Conservation (phyloP, 805 yeast genomes). For the Metschnikowia shivogae region DNA sequence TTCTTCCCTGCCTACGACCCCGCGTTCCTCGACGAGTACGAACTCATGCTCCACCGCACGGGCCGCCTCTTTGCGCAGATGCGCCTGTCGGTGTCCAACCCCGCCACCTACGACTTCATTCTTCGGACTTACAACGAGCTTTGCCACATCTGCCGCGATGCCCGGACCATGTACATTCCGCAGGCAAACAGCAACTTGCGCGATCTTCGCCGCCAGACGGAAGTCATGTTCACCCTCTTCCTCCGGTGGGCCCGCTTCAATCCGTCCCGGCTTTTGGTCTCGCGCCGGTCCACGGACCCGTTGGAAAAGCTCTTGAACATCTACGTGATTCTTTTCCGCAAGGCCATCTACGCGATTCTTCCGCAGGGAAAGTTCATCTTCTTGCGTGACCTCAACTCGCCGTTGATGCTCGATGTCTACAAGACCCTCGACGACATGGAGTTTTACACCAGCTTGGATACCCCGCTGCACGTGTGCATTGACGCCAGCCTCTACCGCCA, state of each 20-base stretch:
- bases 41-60: conserved; percentile 22
- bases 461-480: conserved; percentile 12
- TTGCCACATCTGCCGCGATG: conserved; percentile 20
- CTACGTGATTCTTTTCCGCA: conserved; percentile 31
- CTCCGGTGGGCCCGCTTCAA: conserved; percentile 33
- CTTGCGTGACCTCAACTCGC: conserved; percentile 38
- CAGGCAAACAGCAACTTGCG: conserved; percentile 19
- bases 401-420: conserved; percentile 37
- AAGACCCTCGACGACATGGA: conserved; percentile 21
- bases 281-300: conserved; percentile 24
- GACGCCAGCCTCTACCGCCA: conserved; percentile 15
- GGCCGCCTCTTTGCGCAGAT: conserved; percentile 14
- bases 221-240: conserved; percentile 31
- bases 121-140: conserved; percentile 23
- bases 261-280: conserved; percentile 28
- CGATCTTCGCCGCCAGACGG: conserved; percentile 30
- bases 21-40: conserved; percentile 27
- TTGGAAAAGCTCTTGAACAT: conserved; percentile 30
- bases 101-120: conserved; percentile 16
- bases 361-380: conserved; percentile 41
- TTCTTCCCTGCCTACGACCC: conserved; percentile 36
- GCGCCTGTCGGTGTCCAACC: conserved; percentile 3
- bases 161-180: conserved; percentile 28
- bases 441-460: conserved; percentile 22
- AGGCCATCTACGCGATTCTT: conserved; percentile 30